phyloP scores from a whole-genome alignment of 495 filamentous ascomycete species.

The Aspergillus mulundensis region DNA sequence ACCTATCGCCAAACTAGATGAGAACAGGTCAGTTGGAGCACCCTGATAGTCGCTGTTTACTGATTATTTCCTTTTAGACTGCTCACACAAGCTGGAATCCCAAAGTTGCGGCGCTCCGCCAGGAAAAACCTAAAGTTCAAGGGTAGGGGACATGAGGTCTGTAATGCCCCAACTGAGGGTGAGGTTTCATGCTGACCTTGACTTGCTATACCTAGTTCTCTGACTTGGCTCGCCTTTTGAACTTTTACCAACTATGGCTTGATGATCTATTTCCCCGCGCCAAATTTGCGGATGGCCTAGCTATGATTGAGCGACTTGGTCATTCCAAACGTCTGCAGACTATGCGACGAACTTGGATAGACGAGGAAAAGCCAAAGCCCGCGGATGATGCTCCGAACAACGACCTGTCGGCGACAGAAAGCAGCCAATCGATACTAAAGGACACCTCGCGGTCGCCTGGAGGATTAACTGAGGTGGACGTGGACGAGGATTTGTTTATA shows the following conservation, averaged over 20 bases:
- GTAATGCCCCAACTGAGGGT: no score
- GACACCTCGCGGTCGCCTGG: not conserved
- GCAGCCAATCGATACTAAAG: not conserved
- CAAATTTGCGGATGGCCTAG: constrained; percentile 83
- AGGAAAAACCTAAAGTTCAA: constrained; percentile 73
- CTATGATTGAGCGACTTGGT: constrained; percentile 90
- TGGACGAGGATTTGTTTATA: constrained; percentile 27
- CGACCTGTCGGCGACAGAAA: not conserved
- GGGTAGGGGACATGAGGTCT: constrained; percentile 91
- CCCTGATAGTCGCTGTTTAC: not conserved
- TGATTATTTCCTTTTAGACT: constrained; percentile 44
- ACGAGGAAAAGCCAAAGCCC: constrained; percentile 52
- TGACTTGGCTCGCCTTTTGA: constrained; percentile 76
- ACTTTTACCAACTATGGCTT: constrained; percentile 94
- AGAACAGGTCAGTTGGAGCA: constrained; percentile 53
- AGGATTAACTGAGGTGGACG: not conserved
- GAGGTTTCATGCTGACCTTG: no score
- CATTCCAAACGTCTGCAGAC: constrained; percentile 72
- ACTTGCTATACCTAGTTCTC: constrained; percentile 57
- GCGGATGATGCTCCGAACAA: not conserved
- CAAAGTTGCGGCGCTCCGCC: constrained; percentile 69
- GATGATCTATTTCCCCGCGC: constrained; percentile 94
- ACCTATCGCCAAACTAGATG: constrained; percentile 82
- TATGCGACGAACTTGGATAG: constrained; percentile 81
- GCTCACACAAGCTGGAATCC: constrained; percentile 75